Evolutionary conservation across 345 rosid species (phyloP).

Genomic region (Salix suchowensis): DNA sequence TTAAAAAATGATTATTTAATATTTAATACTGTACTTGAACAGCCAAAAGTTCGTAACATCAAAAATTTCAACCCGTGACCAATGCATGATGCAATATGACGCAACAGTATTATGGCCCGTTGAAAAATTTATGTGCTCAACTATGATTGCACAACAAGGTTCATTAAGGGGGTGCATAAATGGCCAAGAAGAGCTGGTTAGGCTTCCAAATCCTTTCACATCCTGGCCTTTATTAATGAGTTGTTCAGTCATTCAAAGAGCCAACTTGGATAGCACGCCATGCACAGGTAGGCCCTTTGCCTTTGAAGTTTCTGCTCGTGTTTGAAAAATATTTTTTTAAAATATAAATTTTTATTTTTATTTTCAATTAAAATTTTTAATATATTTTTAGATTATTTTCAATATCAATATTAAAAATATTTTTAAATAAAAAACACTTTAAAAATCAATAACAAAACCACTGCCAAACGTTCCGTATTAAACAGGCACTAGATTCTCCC

Average conservation of each 20-base stretch:
- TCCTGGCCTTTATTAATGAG: slow-evolving; percentile 8
- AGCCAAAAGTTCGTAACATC: neutral
- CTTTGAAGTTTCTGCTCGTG: slow-evolving; percentile 4
- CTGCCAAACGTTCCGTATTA: too few species aligned
- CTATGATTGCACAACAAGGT: neutral
- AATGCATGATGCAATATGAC: neutral
- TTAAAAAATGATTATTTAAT: too few species aligned
- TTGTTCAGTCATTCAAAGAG: slow-evolving; percentile 25
- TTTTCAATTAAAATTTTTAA: too few species aligned
- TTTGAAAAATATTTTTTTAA: too few species aligned
- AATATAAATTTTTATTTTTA: too few species aligned
- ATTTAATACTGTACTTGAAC: too few species aligned
- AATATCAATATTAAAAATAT: too few species aligned
- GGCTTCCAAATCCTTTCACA: slow-evolving; percentile 13
- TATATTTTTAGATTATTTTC: too few species aligned
- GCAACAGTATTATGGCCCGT: neutral
- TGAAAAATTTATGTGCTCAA: neutral
- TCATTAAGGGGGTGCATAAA: neutral
- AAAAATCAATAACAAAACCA: too few species aligned
- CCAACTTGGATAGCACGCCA: slow-evolving; percentile 56
- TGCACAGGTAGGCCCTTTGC: slow-evolving; percentile 32
- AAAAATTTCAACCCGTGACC: neutral
- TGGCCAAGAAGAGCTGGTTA: slow-evolving; percentile 21
- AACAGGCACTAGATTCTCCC: slow-evolving; percentile 17
- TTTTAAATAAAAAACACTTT: too few species aligned